Conservation (phyloP, 23 red algal species). For the Gracilaria caudata region DNA sequence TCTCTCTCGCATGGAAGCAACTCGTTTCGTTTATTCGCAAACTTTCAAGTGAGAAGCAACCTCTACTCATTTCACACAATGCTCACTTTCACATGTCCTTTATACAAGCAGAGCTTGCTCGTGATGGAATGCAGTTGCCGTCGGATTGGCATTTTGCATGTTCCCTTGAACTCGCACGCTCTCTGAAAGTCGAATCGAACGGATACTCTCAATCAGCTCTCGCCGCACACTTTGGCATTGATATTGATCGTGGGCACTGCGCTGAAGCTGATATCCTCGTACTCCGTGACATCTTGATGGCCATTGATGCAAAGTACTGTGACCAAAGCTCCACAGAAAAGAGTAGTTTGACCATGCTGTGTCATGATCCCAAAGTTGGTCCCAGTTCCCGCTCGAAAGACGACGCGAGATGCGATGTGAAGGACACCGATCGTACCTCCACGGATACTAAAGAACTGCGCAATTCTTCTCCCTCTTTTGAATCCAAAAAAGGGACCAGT, state of each 20-base stretch:
- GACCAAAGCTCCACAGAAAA: not conserved
- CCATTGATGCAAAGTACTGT: not conserved
- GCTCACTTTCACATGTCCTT: slow-evolving; percentile 9
- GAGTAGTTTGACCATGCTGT: not conserved
- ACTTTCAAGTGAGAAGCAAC: not conserved
- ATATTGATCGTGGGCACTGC: not conserved
- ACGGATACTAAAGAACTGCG: not conserved
- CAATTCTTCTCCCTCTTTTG: not conserved
- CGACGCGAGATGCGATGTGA: no score
- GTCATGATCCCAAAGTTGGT: not conserved
- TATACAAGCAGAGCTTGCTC: not conserved
- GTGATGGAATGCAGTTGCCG: not conserved
- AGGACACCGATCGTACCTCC: no score
- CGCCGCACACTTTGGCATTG: slow-evolving; percentile 11
- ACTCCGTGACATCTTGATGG: slow-evolving; percentile 4
- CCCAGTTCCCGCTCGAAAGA: not conserved
- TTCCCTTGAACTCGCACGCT: not conserved
- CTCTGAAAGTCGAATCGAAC: not conserved
- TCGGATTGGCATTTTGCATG: not conserved
- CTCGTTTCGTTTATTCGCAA: not conserved
- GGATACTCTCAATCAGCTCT: not conserved
- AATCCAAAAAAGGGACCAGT: not conserved
- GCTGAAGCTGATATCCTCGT: slow-evolving; percentile 4
- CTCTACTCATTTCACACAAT: slow-evolving; percentile 1
- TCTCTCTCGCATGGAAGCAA: slow-evolving; percentile 8